Conservation (phyloP, 148 eudicot genomes). For the Chenopodium berlandieri region DNA sequence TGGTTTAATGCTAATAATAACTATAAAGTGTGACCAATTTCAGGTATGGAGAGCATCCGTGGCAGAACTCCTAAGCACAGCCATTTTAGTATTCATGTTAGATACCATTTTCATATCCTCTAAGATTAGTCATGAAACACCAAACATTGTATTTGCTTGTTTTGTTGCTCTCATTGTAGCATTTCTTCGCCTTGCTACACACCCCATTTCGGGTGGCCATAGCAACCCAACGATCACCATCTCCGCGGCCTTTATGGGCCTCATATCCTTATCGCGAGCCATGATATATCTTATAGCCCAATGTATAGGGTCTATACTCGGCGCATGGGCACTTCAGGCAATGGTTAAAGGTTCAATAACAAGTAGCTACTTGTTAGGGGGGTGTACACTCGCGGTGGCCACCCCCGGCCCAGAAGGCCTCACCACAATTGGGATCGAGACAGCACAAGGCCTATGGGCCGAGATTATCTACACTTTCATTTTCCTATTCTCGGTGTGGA, state of each 20-base stretch:
- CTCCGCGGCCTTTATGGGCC: slow-evolving; percentile 32
- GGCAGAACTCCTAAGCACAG: slow-evolving; percentile 32
- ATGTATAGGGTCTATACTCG: slow-evolving; percentile 29
- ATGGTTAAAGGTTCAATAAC: slow-evolving; percentile 21
- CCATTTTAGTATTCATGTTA: slow-evolving; percentile 31
- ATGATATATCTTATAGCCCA: slow-evolving; percentile 30
- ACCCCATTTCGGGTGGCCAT: slow-evolving; percentile 31
- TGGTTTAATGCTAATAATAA: no score
- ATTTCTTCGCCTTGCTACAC: slow-evolving; percentile 28
- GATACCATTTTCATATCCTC: slow-evolving; percentile 29
- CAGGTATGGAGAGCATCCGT: slow-evolving; percentile 34
- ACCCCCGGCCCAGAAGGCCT: slow-evolving; percentile 28
- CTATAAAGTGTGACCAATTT: not conserved
- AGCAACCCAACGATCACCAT: slow-evolving; percentile 27
- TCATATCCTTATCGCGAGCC: slow-evolving; percentile 29
- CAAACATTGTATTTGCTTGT: slow-evolving; percentile 24
- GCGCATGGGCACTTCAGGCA: slow-evolving; percentile 29
- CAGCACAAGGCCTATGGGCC: slow-evolving; percentile 29
- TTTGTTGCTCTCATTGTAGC: slow-evolving; percentile 22
- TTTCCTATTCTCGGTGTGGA: slow-evolving; percentile 29
- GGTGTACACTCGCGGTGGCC: slow-evolving; percentile 24
- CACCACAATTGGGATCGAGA: slow-evolving; percentile 16
- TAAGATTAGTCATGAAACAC: slow-evolving; percentile 21
- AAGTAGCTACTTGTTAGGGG: slow-evolving; percentile 23
- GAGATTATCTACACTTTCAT: slow-evolving; percentile 31